phyloP scores from a whole-genome alignment of 345 rosid genomes.

The Hevea brasiliensis region DNA sequence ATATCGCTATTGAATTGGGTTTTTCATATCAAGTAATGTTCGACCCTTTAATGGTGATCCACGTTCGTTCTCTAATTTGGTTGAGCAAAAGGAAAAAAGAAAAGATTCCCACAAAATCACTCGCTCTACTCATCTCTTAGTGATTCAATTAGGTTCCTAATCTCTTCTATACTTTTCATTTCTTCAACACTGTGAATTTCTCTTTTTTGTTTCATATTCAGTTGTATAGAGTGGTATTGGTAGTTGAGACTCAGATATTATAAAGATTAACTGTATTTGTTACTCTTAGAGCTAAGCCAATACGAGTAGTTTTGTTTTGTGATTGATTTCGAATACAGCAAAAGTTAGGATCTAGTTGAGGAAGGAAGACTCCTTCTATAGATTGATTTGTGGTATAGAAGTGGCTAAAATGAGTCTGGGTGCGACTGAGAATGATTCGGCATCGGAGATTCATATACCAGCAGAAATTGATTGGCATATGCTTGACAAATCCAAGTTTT shows the following conservation, averaged over 20 bases:
- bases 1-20: slow-evolving; percentile 7
- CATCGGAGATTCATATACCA: slow-evolving; percentile 71
- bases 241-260: not conserved
- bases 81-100: slow-evolving; percentile 35
- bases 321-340: not conserved
- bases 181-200: not conserved
- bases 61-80: slow-evolving; percentile 46
- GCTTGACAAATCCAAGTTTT: slow-evolving; percentile 93
- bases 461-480: slow-evolving; percentile 94
- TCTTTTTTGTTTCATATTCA: not conserved
- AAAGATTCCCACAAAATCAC: not conserved
- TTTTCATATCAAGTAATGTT: slow-evolving; percentile 17
- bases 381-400: slow-evolving; percentile 17
- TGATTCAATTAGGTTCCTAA: not conserved
- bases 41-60: slow-evolving; percentile 35
- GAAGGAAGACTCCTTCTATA: too few species aligned
- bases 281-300: not conserved
- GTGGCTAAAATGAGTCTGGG: slow-evolving; percentile 86
- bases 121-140: not conserved
- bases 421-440: slow-evolving; percentile 74
- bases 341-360: not conserved
- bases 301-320: not conserved
- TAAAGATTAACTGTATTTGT: too few species aligned
- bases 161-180: too few species aligned
- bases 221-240: not conserved